These are phyloP conservation scores for Nematodospora anomalae DNA, from an alignment of 1,139 yeast species.

Conservation along the genomic window DNA sequence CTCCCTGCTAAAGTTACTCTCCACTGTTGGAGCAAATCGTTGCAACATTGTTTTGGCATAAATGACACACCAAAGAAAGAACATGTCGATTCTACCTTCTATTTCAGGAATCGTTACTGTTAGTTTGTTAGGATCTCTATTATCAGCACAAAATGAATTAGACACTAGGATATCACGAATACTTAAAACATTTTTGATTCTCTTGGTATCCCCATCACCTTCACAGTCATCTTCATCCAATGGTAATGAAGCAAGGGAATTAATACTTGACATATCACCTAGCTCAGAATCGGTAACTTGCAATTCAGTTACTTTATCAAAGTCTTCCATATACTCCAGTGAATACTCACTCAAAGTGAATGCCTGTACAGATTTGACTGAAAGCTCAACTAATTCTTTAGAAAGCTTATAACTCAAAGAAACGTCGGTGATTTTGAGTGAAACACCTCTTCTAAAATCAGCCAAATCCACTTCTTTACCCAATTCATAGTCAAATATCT, in stretches of 20 bases:
- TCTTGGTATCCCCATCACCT: constrained; percentile 16
- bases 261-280: constrained; percentile 39
- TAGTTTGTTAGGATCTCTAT: constrained; percentile 29
- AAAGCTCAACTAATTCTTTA: constrained; percentile 22
- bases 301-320: constrained; percentile 30
- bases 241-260: constrained; percentile 23
- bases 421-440: constrained; percentile 26
- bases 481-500: constrained; percentile 24
- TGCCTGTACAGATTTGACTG: constrained; percentile 27
- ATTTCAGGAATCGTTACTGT: constrained; percentile 34
- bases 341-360: constrained; percentile 43
- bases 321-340: constrained; percentile 38
- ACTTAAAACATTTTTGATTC: constrained; percentile 36
- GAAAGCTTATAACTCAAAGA: constrained; percentile 24
- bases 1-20: constrained; percentile 28
- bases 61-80: constrained; percentile 44
- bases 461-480: constrained; percentile 34
- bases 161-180: constrained; percentile 28
- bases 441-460: constrained; percentile 43
- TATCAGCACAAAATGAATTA: constrained; percentile 24
- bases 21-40: constrained; percentile 37
- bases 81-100: constrained; percentile 43
- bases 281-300: constrained; percentile 26
- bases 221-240: constrained; percentile 12
- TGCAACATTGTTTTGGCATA: constrained; percentile 41